A percentile compares a stretch with the other conserved stretches of the same genome.
phyloP scores from a whole-genome alignment of 2,329 filamentous ascomycete genomes.

The Verticillium alfalfae region DNA sequence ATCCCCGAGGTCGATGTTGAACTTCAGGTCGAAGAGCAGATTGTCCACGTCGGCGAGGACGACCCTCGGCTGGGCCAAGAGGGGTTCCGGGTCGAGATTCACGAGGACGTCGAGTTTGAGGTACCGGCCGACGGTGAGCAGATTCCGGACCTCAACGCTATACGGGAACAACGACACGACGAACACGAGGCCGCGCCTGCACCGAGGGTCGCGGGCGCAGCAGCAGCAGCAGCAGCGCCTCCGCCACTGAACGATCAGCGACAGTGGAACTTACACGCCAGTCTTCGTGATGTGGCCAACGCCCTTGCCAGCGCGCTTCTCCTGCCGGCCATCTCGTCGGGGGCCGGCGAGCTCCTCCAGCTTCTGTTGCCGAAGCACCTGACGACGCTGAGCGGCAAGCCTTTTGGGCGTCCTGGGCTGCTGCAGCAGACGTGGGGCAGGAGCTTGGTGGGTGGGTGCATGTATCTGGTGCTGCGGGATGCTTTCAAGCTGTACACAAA shows the following conservation, averaged over 20 bases:
- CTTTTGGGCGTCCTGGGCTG: slow-evolving; percentile 51
- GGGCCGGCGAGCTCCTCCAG: slow-evolving; percentile 71
- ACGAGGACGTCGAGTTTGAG: slow-evolving; percentile 11
- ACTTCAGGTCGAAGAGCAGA: slow-evolving; percentile 11
- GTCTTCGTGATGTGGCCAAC: slow-evolving; percentile 39
- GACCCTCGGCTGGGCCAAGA: slow-evolving; percentile 11
- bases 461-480: slow-evolving; percentile 81
- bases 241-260: slow-evolving; percentile 12
- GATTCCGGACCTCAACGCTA: neutral
- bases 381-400: slow-evolving; percentile 35
- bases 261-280: slow-evolving; percentile 22
- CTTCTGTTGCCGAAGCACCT: slow-evolving; percentile 62
- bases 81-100: neutral
- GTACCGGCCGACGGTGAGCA: neutral
- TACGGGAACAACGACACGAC: neutral
- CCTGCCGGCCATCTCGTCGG: slow-evolving; percentile 75
- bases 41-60: slow-evolving; percentile 27
- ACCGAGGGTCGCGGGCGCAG: slow-evolving; percentile 2
- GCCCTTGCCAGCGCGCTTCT: slow-evolving; percentile 55
- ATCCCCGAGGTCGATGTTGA: slow-evolving; percentile 15
- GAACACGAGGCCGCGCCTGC: slow-evolving; percentile 20
- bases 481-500: slow-evolving; percentile 57
- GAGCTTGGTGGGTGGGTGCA: slow-evolving; percentile 79
- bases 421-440: slow-evolving; percentile 84
- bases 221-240: slow-evolving; percentile 5